These are phyloP conservation scores for Dicorynia guianensis DNA, from an alignment of 306 rosid genomes.

Conservation along the genomic window DNA sequence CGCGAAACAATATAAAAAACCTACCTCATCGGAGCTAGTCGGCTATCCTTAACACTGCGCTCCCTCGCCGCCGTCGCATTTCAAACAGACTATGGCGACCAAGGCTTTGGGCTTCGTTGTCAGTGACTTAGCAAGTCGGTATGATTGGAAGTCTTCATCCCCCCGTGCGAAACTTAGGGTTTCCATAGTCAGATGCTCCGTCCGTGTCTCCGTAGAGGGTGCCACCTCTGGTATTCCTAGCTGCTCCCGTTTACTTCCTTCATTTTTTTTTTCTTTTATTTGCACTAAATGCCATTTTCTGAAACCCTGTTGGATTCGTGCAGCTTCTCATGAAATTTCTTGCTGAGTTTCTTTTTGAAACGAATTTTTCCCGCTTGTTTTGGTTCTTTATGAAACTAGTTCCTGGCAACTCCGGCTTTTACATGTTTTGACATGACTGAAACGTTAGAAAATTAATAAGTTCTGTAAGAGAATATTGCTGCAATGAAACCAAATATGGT, in stretches of 20 bases:
- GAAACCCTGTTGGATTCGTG: neutral
- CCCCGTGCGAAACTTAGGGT: constrained; percentile 29
- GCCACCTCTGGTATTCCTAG: constrained; percentile 41
- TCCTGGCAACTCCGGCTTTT: neutral
- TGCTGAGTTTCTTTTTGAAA: neutral
- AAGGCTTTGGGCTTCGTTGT: constrained; percentile 48
- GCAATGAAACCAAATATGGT: too few species aligned
- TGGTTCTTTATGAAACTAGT: neutral
- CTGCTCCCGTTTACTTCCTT: neutral
- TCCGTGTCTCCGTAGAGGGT: constrained; percentile 21
- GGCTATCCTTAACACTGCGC: neutral
- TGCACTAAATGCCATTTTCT: neutral
- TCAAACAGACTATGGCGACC: constrained; percentile 45
- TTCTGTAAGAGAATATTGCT: neutral
- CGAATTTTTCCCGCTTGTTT: neutral
- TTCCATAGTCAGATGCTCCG: constrained; percentile 57
- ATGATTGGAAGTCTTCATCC: constrained; percentile 27
- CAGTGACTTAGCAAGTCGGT: constrained; percentile 34
- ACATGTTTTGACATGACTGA: neutral
- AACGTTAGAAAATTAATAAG: neutral
- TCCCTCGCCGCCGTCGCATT: neutral
- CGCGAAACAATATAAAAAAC: constrained; percentile 18
- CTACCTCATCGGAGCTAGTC: constrained; percentile 19
- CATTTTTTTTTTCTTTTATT: neutral
- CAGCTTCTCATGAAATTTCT: neutral